phyloP scores from a whole-genome alignment of 139 green algal genomes.

The Coccomyxa sp. region DNA sequence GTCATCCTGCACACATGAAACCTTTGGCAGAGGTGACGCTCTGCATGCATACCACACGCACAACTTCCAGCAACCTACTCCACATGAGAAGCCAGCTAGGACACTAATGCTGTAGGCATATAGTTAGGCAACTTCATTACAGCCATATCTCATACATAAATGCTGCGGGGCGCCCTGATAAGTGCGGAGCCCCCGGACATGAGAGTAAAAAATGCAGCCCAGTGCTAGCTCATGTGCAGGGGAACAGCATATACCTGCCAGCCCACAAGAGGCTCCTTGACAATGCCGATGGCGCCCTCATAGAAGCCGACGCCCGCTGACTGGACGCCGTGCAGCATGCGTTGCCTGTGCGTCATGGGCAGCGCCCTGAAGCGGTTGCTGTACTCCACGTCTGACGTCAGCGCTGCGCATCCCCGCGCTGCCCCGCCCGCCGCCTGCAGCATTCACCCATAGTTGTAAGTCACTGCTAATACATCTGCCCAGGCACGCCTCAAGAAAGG shows the following conservation, averaged over 20 bases:
- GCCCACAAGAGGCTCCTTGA: not conserved
- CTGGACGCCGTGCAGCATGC: slow-evolving; percentile 29
- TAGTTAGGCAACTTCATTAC: not conserved
- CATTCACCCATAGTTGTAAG: too few relatives aligned
- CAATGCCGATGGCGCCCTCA: slow-evolving; percentile 31
- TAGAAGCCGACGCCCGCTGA: slow-evolving; percentile 36
- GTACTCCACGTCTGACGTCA: slow-evolving; percentile 55
- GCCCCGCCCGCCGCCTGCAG: slow-evolving; percentile 31
- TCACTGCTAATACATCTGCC: too few relatives aligned
- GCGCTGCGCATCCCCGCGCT: slow-evolving; percentile 37
- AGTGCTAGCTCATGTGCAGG: not conserved
- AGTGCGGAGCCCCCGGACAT: not conserved
- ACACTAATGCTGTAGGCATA: too few relatives aligned
- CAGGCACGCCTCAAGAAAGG: too few relatives aligned
- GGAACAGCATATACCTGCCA: not conserved
- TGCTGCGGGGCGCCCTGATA: not conserved
- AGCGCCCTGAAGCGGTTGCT: slow-evolving; percentile 36
- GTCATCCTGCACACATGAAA: slow-evolving; percentile 15
- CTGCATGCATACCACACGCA: too few relatives aligned
- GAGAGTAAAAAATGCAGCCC: not conserved
- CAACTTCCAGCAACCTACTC: too few relatives aligned
- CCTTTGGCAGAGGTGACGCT: too few relatives aligned
- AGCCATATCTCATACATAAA: not conserved
- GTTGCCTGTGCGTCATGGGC: slow-evolving; percentile 13
- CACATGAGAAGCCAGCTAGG: too few relatives aligned